Evolutionary conservation across 1,284 basidiomycete genomes (phyloP).

Genomic region (Irpex rosettiformis): DNA sequence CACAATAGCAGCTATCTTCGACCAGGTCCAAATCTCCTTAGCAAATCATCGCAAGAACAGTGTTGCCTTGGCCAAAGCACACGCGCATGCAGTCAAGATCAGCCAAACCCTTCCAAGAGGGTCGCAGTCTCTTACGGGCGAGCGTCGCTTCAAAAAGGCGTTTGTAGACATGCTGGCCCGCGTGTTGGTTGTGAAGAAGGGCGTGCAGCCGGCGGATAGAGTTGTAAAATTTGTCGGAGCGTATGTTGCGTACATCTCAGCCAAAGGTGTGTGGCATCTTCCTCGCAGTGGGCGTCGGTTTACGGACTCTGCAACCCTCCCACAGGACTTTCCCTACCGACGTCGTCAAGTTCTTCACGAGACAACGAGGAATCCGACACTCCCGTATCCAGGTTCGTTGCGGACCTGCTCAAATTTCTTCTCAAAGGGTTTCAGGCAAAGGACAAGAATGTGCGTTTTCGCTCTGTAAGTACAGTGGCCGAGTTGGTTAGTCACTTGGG

Average conservation of each 20-base stretch:
- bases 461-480: constrained; percentile 70
- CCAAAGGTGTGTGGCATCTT: constrained; percentile 55
- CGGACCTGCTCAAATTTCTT: constrained; percentile 66
- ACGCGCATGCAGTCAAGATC: constrained; percentile 30
- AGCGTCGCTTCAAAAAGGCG: constrained; percentile 71
- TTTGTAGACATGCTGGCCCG: constrained; percentile 71
- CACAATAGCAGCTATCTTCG: constrained; percentile 44
- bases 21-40: constrained; percentile 75
- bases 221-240: constrained; percentile 79
- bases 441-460: constrained; percentile 82
- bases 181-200: constrained; percentile 78
- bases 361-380: constrained; percentile 68
- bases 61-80: constrained; percentile 78
- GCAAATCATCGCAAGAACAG: constrained; percentile 90
- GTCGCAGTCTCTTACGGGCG: constrained; percentile 61
- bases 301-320: background rate
- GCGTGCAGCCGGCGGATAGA: constrained; percentile 70
- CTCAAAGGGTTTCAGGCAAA: constrained; percentile 83
- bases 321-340: constrained; percentile 14
- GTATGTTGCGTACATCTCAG: constrained; percentile 74
- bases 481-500: constrained; percentile 68
- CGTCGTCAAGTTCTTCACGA: constrained; percentile 31
- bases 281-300: background rate
- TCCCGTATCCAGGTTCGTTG: constrained; percentile 65
- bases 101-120: constrained; percentile 49